Percentiles rank a stretch among this genome's conserved stretches.
Evolutionary conservation across 148 eudicot species (phyloP).

Genomic region (Talinum fruticosum): DNA sequence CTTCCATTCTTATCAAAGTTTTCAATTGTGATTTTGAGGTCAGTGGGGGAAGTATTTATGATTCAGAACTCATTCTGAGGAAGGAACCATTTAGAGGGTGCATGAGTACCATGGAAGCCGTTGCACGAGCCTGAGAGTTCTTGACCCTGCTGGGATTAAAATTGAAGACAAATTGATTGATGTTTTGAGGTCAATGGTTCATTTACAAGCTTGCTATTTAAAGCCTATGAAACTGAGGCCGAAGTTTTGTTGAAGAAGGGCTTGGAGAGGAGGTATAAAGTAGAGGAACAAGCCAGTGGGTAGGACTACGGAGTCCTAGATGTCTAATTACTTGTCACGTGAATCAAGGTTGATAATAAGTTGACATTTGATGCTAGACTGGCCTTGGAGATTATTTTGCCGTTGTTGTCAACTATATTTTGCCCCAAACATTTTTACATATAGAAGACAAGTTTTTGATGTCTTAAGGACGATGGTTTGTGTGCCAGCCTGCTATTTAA

Average conservation of each 20-base stretch:
- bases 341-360: too few relatives aligned
- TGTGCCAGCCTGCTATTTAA: too few relatives aligned
- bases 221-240: conserved; percentile 66
- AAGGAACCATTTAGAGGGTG: conserved; percentile 93
- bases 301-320: too few relatives aligned
- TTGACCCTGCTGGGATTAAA: conserved; percentile 70
- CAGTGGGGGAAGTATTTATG: conserved; percentile 67
- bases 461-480: too few relatives aligned
- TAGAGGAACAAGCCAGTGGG: background rate
- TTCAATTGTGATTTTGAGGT: conserved; percentile 57
- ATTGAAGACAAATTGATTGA: conserved; percentile 59
- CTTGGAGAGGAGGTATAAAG: conserved; percentile 4
- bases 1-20: conserved; percentile 81
- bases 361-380: too few relatives aligned
- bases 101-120: conserved; percentile 95
- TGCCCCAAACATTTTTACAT: too few relatives aligned
- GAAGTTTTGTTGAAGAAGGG: conserved; percentile 45
- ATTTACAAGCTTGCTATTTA: conserved; percentile 57
- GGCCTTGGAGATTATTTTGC: too few relatives aligned
- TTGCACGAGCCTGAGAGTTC: conserved; percentile 78
- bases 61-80: conserved; percentile 79
- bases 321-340: background rate
- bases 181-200: conserved; percentile 78
- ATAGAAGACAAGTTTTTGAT: too few relatives aligned
- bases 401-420: too few relatives aligned